These are phyloP conservation scores for Beauveria varroae DNA, from an alignment of 2,329 filamentous ascomycete species.

Conservation along the genomic window DNA sequence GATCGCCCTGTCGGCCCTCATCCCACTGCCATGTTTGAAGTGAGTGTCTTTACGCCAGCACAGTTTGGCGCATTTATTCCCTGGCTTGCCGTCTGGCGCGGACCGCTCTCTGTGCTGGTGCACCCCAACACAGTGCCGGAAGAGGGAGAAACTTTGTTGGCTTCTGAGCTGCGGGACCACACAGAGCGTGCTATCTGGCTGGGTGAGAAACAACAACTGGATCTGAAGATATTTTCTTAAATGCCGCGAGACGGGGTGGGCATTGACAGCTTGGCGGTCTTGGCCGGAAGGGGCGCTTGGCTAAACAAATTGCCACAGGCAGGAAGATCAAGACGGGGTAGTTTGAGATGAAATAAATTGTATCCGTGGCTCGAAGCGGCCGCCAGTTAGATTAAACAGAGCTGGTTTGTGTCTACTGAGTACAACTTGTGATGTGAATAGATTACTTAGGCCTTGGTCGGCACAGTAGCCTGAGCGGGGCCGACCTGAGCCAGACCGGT, in stretches of 20 bases:
- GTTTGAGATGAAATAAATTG: too few species aligned
- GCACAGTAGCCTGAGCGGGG: slow-evolving; percentile 1
- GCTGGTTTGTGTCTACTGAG: background rate
- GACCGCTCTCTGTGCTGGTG: slow-evolving; percentile 68
- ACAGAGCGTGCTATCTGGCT: slow-evolving; percentile 66
- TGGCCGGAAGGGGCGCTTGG: background rate
- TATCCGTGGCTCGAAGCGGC: too few species aligned
- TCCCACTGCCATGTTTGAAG: slow-evolving; percentile 83
- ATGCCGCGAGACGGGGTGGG: background rate
- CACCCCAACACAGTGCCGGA: slow-evolving; percentile 70
- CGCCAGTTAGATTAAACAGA: too few species aligned
- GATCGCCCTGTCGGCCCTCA: slow-evolving; percentile 76
- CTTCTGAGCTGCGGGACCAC: slow-evolving; percentile 47
- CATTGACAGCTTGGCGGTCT: background rate
- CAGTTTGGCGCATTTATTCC: slow-evolving; percentile 86
- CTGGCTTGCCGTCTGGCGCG: slow-evolving; percentile 77
- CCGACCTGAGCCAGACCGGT: background rate
- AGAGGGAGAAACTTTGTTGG: slow-evolving; percentile 23
- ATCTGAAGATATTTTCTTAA: background rate
- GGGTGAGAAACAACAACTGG: slow-evolving; percentile 51
- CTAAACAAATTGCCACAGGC: background rate
- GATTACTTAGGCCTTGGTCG: slow-evolving; percentile 7
- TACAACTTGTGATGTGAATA: background rate
- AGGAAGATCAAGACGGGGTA: background rate
- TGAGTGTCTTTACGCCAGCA: slow-evolving; percentile 76